A percentile compares a stretch with the other conserved stretches of the same genome.
Evolutionary conservation across 2,329 filamentous ascomycete genomes (phyloP).

Genomic region (Conoideocrella luteorostrata): DNA sequence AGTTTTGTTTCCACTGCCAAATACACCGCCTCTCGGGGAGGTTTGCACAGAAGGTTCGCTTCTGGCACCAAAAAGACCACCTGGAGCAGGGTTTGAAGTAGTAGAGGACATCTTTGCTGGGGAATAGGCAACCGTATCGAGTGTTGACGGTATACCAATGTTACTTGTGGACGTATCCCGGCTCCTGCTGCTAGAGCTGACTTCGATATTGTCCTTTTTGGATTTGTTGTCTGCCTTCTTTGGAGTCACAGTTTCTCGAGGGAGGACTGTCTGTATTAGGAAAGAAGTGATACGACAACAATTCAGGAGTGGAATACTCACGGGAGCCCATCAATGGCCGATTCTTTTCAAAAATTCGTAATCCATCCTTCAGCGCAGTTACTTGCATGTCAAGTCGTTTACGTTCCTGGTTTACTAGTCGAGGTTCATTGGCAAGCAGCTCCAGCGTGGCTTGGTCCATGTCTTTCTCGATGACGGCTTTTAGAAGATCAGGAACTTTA

Average conservation of each 20-base stretch:
- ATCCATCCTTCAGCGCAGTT: neutral
- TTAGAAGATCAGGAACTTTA: slow-evolving; percentile 4
- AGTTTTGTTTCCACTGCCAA: neutral
- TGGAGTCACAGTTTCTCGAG: too few species aligned
- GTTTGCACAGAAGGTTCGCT: too few species aligned
- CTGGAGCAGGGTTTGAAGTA: neutral
- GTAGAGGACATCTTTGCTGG: neutral
- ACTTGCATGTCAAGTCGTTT: neutral
- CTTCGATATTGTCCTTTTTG: too few species aligned
- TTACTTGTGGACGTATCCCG: too few species aligned
- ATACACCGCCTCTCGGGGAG: neutral
- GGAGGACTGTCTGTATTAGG: neutral
- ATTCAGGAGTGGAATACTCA: neutral
- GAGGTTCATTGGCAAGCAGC: neutral
- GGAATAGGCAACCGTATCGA: too few species aligned
- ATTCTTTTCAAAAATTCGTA: slow-evolving; percentile 1
- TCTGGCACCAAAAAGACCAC: neutral
- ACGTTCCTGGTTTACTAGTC: neutral
- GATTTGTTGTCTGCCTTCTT: too few species aligned
- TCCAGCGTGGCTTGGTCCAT: neutral
- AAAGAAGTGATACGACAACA: neutral
- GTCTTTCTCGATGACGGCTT: neutral
- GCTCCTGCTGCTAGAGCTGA: too few species aligned
- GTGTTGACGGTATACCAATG: too few species aligned
- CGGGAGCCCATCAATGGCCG: neutral